Conservation (phyloP, 2,329 filamentous ascomycete genomes). For the Didymellaceae sp. region DNA sequence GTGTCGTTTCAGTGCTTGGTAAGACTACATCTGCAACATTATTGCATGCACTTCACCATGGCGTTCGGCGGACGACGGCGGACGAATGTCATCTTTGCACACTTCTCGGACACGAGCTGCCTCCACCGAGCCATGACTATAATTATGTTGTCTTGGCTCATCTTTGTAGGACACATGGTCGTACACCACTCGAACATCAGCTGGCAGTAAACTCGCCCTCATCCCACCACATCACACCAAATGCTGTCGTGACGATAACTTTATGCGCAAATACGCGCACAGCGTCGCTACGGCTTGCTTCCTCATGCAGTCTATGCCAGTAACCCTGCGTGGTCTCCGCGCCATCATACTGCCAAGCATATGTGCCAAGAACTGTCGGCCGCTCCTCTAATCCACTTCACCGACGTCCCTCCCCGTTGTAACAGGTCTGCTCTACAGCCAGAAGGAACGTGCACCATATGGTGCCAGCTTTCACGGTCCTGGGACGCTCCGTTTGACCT, state of each 20-base stretch:
- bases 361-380: conserved; percentile 1
- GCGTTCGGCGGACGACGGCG: conserved; percentile 13
- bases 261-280: conserved; percentile 12
- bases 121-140: conserved; percentile 1
- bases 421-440: no score
- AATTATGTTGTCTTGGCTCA: background rate
- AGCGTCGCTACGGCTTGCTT: conserved; percentile 8
- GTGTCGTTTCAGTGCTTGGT: conserved; percentile 23
- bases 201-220: conserved; percentile 9
- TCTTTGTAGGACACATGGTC: conserved; percentile 7
- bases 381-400: conserved; percentile 3
- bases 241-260: conserved; percentile 3
- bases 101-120: background rate
- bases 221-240: conserved; percentile 10
- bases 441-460: no score
- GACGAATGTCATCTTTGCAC: background rate
- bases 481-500: conserved; percentile 20
- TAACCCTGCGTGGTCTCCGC: conserved; percentile 41
- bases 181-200: conserved; percentile 15
- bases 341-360: conserved; percentile 30
- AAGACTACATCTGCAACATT: conserved; percentile 25
- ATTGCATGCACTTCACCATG: conserved; percentile 23
- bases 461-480: no score
- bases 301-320: conserved; percentile 24
- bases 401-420: no score